A percentile compares a stretch with the other conserved stretches of the same genome.
Conservation (phyloP, 805 yeast genomes). For the Ogataea trehaloabstinens region DNA sequence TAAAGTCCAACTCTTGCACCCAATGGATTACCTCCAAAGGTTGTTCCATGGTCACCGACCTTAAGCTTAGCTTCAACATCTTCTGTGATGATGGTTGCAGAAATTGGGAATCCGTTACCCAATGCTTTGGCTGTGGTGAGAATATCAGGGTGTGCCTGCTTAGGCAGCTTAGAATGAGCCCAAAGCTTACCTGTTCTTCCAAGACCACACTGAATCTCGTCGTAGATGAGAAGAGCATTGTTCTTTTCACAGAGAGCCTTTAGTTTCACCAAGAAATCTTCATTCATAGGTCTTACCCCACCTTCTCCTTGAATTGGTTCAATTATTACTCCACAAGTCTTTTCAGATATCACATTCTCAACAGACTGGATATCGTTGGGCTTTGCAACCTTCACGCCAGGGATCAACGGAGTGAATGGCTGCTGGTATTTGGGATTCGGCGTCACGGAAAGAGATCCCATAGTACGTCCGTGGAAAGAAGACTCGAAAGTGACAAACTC, state of each 20-base stretch:
- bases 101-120: conserved; percentile 96
- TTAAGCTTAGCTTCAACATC: conserved; percentile 66
- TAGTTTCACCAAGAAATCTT: conserved; percentile 63
- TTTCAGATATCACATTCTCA: conserved; percentile 51
- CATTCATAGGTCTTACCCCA: conserved; percentile 71
- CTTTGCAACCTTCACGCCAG: conserved; percentile 73
- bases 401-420: conserved; percentile 90
- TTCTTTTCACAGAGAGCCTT: conserved; percentile 64
- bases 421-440: conserved; percentile 89
- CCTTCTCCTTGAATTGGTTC: conserved; percentile 99
- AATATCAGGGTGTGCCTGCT: conserved; percentile 90
- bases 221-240: conserved; percentile 79
- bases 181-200: conserved; percentile 91
- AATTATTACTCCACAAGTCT: conserved; percentile 87
- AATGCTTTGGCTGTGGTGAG: conserved; percentile 93
- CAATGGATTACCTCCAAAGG: conserved; percentile 96
- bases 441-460: conserved; percentile 91
- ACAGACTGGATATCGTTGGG: conserved; percentile 62
- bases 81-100: conserved; percentile 87
- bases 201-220: conserved; percentile 96
- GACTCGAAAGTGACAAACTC: conserved; percentile 86
- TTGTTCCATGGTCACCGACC: conserved; percentile 97
- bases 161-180: conserved; percentile 81
- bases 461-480: conserved; percentile 92
- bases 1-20: conserved; percentile 79